Evolutionary conservation across 2,329 filamentous ascomycete genomes (phyloP).

Genomic region (Erysiphe neolycopersici): DNA sequence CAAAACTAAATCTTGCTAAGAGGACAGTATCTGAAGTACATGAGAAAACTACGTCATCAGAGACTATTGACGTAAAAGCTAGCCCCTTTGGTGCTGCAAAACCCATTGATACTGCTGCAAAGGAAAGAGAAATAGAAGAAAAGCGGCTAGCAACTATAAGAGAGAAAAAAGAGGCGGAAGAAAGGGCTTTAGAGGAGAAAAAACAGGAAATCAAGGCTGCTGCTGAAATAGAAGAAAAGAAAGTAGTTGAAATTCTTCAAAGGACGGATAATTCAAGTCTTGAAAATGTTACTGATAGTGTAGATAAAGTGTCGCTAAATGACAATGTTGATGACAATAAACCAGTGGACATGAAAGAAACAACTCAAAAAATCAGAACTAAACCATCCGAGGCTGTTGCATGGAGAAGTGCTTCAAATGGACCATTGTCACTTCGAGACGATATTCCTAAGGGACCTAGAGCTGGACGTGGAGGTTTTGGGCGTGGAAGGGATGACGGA

Average conservation of each 20-base stretch:
- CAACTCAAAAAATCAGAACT: conserved; percentile 22
- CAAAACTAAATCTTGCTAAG: conserved; percentile 70
- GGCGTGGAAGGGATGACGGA: conserved; percentile 12
- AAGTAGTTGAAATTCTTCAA: conserved; percentile 12
- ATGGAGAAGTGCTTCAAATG: conserved; percentile 28
- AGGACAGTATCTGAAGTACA: conserved; percentile 58
- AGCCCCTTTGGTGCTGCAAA: conserved; percentile 84
- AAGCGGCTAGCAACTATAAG: conserved; percentile 47
- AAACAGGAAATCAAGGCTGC: conserved; percentile 14
- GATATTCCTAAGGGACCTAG: conserved; percentile 17
- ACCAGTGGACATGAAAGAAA: conserved; percentile 19
- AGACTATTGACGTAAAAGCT: conserved; percentile 45
- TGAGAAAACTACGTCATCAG: conserved; percentile 22
- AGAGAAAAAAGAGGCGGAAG: conserved; percentile 52
- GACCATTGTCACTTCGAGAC: conserved; percentile 15
- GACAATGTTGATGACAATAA: conserved; percentile 22
- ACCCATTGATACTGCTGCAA: conserved; percentile 76
- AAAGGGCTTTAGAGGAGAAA: conserved; percentile 28
- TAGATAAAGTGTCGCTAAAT: conserved; percentile 10
- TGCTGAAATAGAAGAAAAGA: conserved; percentile 14
- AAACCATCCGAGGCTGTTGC: conserved; percentile 30
- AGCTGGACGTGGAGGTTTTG: conserved; percentile 15
- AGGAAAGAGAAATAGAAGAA: conserved; percentile 76
- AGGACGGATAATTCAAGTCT: conserved; percentile 9
- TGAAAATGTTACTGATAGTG: conserved; percentile 13